Conservation (phyloP, 148 eudicot genomes). For the Camellia granthamiana region DNA sequence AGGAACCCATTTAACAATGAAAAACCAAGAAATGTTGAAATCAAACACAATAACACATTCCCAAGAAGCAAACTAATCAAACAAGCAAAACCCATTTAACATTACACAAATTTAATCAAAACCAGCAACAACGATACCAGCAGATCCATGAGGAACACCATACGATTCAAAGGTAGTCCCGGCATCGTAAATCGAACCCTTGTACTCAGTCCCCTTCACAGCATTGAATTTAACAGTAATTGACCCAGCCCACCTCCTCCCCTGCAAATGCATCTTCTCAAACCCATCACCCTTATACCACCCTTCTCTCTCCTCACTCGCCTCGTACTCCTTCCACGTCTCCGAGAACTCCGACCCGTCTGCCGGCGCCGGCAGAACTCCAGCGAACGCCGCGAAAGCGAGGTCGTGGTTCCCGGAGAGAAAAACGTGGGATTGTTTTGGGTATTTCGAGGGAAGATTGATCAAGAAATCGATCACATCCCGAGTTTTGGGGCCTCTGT, state of each 20-base stretch:
- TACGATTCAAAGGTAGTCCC: slow-evolving; percentile 80
- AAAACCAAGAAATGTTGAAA: not conserved
- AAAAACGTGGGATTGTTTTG: slow-evolving; percentile 70
- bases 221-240: slow-evolving; percentile 54
- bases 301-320: slow-evolving; percentile 82
- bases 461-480: slow-evolving; percentile 64
- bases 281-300: slow-evolving; percentile 78
- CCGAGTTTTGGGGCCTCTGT: slow-evolving; percentile 70
- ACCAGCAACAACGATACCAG: slow-evolving; percentile 50
- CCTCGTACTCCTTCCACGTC: slow-evolving; percentile 65
- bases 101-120: not conserved
- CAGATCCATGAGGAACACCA: slow-evolving; percentile 88
- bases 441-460: slow-evolving; percentile 57
- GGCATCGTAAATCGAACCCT: slow-evolving; percentile 84
- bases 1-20: not conserved
- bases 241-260: slow-evolving; percentile 84
- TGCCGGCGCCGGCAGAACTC: slow-evolving; percentile 48
- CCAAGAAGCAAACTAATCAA: not conserved
- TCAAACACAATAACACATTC: not conserved
- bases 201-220: slow-evolving; percentile 57
- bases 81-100: not conserved
- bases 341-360: slow-evolving; percentile 47
- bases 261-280: slow-evolving; percentile 85
- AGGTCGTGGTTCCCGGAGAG: slow-evolving; percentile 79
- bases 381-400: slow-evolving; percentile 74